phyloP scores from a whole-genome alignment of 2,329 filamentous ascomycete species.

The Calonectria naviculata region DNA sequence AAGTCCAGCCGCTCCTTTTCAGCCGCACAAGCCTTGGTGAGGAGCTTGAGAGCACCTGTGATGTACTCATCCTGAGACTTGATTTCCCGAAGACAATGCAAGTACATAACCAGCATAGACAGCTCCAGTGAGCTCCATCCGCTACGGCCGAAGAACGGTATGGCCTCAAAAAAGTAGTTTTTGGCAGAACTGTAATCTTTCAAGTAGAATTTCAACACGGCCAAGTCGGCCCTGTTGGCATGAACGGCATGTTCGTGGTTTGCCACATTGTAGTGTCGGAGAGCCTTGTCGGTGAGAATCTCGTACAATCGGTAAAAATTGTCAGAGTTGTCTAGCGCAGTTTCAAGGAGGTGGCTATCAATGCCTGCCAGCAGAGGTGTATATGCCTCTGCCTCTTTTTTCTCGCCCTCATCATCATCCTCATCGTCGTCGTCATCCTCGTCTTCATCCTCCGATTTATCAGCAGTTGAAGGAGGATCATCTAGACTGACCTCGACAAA shows the following conservation, averaged over 20 bases:
- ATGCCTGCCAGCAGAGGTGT: slow-evolving; percentile 47
- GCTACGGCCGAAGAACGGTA: slow-evolving; percentile 80
- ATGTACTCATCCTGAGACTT: slow-evolving; percentile 83
- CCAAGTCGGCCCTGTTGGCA: slow-evolving; percentile 84
- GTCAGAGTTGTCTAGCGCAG: slow-evolving; percentile 69
- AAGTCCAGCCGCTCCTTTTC: slow-evolving; percentile 61
- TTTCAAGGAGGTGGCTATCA: slow-evolving; percentile 64
- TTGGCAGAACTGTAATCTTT: slow-evolving; percentile 80
- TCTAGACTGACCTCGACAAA: slow-evolving; percentile 70
- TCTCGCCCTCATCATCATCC: slow-evolving; percentile 16
- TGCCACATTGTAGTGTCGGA: slow-evolving; percentile 85
- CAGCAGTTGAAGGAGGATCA: slow-evolving; percentile 45
- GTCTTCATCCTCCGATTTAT: neutral
- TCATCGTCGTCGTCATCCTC: neutral
- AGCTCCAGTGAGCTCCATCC: slow-evolving; percentile 85
- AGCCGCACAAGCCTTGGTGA: slow-evolving; percentile 72
- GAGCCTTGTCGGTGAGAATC: slow-evolving; percentile 83
- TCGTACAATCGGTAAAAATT: slow-evolving; percentile 77
- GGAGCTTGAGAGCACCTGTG: slow-evolving; percentile 77
- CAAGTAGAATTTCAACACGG: slow-evolving; percentile 82
- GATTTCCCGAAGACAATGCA: slow-evolving; percentile 82
- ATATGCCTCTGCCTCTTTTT: slow-evolving; percentile 12
- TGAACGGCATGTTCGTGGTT: slow-evolving; percentile 83
- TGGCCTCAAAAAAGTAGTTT: slow-evolving; percentile 81
- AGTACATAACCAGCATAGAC: slow-evolving; percentile 87